Conservation (phyloP, 306 rosid genomes). For the Astragalus membranaceus region DNA sequence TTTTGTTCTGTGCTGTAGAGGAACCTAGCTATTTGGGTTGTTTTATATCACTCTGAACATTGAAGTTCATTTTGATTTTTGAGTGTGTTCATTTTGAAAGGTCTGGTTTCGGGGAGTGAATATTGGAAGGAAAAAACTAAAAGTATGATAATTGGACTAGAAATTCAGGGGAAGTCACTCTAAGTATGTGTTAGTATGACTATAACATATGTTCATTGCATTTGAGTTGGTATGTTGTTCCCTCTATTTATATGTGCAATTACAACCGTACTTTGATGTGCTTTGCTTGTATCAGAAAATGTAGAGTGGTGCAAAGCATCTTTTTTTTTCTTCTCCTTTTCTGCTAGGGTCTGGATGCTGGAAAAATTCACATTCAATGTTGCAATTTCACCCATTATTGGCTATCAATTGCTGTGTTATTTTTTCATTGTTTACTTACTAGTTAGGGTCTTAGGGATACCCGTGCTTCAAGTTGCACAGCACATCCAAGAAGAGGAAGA, state of each 20-base stretch:
- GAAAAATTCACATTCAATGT: background rate
- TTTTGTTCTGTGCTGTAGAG: background rate
- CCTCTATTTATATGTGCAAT: too few relatives aligned
- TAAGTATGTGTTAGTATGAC: too few relatives aligned
- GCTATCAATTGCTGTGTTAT: background rate
- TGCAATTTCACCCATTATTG: conserved; percentile 7
- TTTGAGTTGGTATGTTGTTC: background rate
- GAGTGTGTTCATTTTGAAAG: background rate
- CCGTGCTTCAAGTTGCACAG: too few relatives aligned
- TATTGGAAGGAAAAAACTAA: background rate
- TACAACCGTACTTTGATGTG: too few relatives aligned
- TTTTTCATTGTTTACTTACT: too few relatives aligned
- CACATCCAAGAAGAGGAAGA: too few relatives aligned
- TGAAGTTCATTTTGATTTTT: background rate
- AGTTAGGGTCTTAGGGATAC: too few relatives aligned
- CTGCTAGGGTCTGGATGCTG: too few relatives aligned
- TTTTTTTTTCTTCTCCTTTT: background rate
- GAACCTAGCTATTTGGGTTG: background rate
- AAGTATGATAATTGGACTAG: background rate
- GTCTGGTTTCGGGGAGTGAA: background rate
- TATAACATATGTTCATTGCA: background rate
- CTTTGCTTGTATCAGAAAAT: too few relatives aligned
- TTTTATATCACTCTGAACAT: background rate
- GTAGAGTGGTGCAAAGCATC: too few relatives aligned
- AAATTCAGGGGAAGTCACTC: background rate